Evolutionary conservation across 805 yeast genomes (phyloP).

Genomic region (Lipomyces spencermartinsiae): DNA sequence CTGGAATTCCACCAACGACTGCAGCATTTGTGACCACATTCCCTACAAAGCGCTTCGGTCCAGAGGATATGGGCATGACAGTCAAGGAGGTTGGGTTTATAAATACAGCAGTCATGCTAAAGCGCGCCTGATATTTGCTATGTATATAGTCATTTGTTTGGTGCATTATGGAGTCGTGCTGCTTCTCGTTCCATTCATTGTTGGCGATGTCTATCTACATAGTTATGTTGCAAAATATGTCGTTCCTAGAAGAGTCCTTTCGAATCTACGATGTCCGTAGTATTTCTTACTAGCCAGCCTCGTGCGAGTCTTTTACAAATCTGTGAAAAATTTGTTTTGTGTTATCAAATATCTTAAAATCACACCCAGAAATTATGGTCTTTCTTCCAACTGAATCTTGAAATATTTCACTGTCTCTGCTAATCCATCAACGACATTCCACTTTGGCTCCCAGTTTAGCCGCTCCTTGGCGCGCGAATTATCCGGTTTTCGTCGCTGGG

Average conservation of each 20-base stretch:
- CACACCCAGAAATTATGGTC: slow-evolving; percentile 6
- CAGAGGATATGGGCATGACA: slow-evolving; percentile 40
- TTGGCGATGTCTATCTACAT: neutral
- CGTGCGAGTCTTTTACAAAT: neutral
- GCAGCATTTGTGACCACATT: slow-evolving; percentile 44
- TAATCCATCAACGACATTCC: slow-evolving; percentile 40
- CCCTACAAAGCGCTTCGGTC: slow-evolving; percentile 42
- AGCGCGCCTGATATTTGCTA: slow-evolving; percentile 17
- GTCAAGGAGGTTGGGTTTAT: slow-evolving; percentile 45
- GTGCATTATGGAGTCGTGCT: neutral
- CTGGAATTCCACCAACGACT: slow-evolving; percentile 36
- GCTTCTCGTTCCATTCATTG: neutral
- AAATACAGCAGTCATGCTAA: slow-evolving; percentile 43
- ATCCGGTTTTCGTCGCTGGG: slow-evolving; percentile 41
- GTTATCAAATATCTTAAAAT: neutral
- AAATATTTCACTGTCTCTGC: slow-evolving; percentile 41
- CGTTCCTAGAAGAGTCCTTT: neutral
- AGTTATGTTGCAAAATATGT: too few relatives aligned
- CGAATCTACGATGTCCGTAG: neutral
- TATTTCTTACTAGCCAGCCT: neutral
- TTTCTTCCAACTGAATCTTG: slow-evolving; percentile 33
- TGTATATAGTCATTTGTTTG: neutral
- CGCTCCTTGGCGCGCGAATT: slow-evolving; percentile 37
- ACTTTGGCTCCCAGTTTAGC: slow-evolving; percentile 41
- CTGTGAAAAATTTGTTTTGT: neutral